A percentile compares a stretch with the other conserved stretches of the same genome.
phyloP scores from a whole-genome alignment of 768 basidiomycete species.

The Podaxis sp. region DNA sequence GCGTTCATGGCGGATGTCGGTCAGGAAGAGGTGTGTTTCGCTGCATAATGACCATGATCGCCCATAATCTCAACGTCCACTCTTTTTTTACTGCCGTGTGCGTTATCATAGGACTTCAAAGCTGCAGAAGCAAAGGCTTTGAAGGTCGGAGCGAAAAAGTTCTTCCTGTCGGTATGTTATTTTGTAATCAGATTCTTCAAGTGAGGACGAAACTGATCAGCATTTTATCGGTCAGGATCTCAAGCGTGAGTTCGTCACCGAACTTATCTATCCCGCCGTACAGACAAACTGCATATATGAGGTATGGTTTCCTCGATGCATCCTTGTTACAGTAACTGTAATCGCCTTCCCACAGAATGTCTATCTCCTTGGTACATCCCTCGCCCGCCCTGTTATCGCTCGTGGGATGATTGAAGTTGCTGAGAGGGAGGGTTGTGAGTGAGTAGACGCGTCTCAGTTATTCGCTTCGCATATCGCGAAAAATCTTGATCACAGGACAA shows the following conservation, averaged over 20 bases:
- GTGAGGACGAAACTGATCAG: not conserved
- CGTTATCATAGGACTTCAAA: constrained; percentile 72
- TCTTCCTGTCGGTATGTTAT: constrained; percentile 74
- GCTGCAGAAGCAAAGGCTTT: constrained; percentile 90
- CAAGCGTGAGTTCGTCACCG: constrained; percentile 91
- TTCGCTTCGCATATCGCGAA: not conserved
- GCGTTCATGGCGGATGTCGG: constrained; percentile 98
- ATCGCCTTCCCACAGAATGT: constrained; percentile 62
- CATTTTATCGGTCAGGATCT: constrained; percentile 62
- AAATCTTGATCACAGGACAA: not conserved
- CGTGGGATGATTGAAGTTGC: constrained; percentile 98
- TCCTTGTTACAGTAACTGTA: not conserved
- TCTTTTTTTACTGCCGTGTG: not conserved
- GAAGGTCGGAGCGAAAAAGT: constrained; percentile 91
- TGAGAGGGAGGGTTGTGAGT: constrained; percentile 94
- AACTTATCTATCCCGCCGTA: constrained; percentile 96
- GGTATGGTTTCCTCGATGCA: constrained; percentile 40
- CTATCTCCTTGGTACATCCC: constrained; percentile 95
- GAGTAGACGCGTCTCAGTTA: constrained; percentile 30
- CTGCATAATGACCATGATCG: not conserved
- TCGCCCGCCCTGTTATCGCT: constrained; percentile 97
- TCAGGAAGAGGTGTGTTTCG: constrained; percentile 70
- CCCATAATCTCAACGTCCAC: constrained; percentile 8
- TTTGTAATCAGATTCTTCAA: not conserved
- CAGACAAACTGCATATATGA: constrained; percentile 99